Evolutionary conservation across 805 yeast species (phyloP).

Genomic region (Pichia pseudocactophila): DNA sequence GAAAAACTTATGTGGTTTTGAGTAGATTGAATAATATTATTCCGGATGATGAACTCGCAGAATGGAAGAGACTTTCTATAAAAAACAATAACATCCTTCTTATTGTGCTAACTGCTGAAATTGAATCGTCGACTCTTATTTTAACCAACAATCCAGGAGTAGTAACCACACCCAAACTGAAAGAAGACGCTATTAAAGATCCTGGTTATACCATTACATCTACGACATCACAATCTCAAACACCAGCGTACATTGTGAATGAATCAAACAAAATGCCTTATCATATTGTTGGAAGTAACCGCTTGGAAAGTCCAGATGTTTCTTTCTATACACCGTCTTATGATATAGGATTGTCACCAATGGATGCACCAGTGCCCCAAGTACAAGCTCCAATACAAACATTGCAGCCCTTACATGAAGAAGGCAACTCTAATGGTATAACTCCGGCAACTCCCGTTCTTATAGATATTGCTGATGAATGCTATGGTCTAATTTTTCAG

Average conservation of each 20-base stretch:
- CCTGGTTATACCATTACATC: constrained; percentile 21
- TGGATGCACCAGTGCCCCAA: constrained; percentile 13
- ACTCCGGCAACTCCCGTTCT: constrained; percentile 21
- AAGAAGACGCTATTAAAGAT: constrained; percentile 16
- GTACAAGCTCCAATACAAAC: constrained; percentile 8
- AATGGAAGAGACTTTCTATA: constrained; percentile 67
- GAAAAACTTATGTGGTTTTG: constrained; percentile 54
- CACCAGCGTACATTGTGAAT: constrained; percentile 8
- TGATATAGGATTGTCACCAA: constrained; percentile 21
- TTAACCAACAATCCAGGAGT: constrained; percentile 19
- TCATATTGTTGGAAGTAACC: constrained; percentile 10
- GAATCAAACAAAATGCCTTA: constrained; percentile 2
- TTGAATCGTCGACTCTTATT: constrained; percentile 39
- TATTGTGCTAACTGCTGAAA: constrained; percentile 61
- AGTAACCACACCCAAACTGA: neutral
- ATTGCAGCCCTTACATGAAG: constrained; percentile 6
- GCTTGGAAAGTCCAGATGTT: constrained; percentile 24
- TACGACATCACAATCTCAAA: constrained; percentile 19
- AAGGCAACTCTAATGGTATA: neutral
- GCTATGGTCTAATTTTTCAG: constrained; percentile 50
- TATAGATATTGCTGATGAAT: constrained; percentile 41
- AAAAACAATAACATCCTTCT: constrained; percentile 47
- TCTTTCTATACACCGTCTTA: constrained; percentile 22
- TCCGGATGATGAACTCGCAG: constrained; percentile 74
- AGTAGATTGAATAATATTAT: constrained; percentile 66